Conservation (phyloP, 257 asterid species). For the Petunia secreta region DNA sequence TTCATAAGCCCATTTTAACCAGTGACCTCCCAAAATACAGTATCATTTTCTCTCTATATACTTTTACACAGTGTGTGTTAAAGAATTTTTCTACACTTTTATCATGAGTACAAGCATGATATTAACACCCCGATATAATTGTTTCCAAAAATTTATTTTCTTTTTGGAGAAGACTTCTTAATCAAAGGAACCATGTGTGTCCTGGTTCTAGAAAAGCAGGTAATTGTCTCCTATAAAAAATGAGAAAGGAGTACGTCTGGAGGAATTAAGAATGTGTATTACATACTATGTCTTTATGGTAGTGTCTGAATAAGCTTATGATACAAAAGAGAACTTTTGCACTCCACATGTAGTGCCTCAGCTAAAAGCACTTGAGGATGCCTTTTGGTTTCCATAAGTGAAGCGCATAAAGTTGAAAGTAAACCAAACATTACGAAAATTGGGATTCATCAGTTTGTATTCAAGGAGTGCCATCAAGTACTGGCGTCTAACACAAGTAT, state of each 20-base stretch:
- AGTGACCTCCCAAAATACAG: neutral
- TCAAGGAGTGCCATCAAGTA: neutral
- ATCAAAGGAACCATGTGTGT: conserved; percentile 12
- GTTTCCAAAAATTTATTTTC: neutral
- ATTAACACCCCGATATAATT: no score
- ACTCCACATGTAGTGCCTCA: neutral
- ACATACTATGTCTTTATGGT: neutral
- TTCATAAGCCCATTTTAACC: conserved; percentile 12
- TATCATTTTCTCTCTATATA: neutral
- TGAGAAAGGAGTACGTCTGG: conserved; percentile 7
- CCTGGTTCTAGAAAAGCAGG: neutral
- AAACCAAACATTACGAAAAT: neutral
- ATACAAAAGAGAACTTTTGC: neutral
- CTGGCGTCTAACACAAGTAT: neutral
- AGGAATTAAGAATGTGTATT: conserved; percentile 1
- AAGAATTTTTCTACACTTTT: neutral
- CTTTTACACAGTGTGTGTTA: neutral
- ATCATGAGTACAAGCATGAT: no score
- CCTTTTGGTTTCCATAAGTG: neutral
- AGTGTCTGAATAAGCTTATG: neutral
- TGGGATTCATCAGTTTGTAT: neutral
- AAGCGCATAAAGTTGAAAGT: neutral
- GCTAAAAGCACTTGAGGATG: neutral
- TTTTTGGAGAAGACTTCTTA: neutral
- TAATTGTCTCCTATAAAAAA: neutral